These are phyloP conservation scores for Eucalyptus sideroxylon DNA, from an alignment of 345 rosid species.

Conservation along the genomic window DNA sequence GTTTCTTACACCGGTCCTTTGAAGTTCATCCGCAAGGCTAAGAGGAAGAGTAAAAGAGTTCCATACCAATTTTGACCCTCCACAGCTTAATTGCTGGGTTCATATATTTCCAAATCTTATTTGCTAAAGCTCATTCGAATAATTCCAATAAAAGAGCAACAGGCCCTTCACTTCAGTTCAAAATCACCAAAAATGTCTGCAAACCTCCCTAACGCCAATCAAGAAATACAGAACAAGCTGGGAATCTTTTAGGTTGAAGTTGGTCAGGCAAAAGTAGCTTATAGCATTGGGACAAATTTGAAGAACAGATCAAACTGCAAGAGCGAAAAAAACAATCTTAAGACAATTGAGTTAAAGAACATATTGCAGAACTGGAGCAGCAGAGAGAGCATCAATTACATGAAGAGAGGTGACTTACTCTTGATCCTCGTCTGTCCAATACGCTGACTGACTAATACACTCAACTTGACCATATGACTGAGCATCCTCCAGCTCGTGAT, in stretches of 20 bases:
- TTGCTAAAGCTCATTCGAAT: not conserved
- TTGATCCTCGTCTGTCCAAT: conserved; percentile 47
- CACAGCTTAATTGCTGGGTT: not conserved
- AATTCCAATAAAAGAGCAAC: not conserved
- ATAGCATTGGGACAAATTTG: not conserved
- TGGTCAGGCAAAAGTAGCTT: not conserved
- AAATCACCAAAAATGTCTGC: not conserved
- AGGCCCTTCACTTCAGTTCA: not conserved
- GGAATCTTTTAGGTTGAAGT: not conserved
- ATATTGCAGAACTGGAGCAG: not conserved
- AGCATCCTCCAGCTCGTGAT: conserved; percentile 22
- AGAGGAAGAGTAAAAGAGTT: not conserved
- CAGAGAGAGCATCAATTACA: not conserved
- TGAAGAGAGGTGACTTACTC: conserved; percentile 14
- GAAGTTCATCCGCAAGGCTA: not conserved
- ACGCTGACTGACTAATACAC: conserved; percentile 7
- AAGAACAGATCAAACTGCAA: not conserved
- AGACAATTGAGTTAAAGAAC: not conserved
- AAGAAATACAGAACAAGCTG: not conserved
- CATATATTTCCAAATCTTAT: not conserved
- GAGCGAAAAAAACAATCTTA: not conserved
- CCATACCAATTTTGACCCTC: not conserved
- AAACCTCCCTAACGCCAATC: not conserved
- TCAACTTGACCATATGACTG: conserved; percentile 26
- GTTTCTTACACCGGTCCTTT: not conserved